A percentile compares a stretch with the other conserved stretches of the same genome.
Conservation (phyloP, 768 basidiomycete genomes). For the Mycena sanguinolenta region DNA sequence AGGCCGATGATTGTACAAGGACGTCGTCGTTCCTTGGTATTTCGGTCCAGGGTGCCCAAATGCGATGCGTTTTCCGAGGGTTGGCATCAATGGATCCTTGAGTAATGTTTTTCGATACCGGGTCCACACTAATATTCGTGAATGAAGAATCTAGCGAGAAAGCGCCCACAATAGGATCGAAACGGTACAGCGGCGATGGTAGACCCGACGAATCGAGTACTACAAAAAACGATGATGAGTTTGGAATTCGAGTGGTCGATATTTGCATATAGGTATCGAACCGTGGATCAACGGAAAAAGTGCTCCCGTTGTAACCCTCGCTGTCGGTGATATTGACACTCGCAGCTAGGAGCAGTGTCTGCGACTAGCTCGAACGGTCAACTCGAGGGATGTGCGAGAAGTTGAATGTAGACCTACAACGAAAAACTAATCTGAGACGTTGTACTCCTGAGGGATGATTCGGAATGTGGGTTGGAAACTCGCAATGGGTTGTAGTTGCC, state of each 20-base stretch:
- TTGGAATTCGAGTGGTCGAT: neutral
- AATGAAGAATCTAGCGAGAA: neutral
- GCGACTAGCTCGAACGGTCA: too few relatives aligned
- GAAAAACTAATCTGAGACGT: too few relatives aligned
- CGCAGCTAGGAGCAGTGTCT: neutral
- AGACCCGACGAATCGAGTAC: neutral
- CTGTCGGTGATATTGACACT: neutral
- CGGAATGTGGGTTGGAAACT: neutral
- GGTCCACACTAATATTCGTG: neutral
- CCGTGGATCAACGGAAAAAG: neutral
- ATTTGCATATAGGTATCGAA: neutral
- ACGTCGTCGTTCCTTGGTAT: neutral
- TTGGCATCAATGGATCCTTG: neutral
- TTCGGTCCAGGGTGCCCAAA: neutral
- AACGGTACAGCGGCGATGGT: neutral
- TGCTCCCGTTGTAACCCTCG: neutral
- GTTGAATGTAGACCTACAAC: too few relatives aligned
- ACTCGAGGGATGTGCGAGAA: too few relatives aligned
- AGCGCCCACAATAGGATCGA: neutral
- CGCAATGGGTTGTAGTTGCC: neutral
- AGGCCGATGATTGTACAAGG: neutral
- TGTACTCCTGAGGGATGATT: slow-evolving; percentile 1
- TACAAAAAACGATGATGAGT: neutral
- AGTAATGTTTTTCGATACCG: neutral
- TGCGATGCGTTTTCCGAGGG: neutral